Base-by-base conservation (phyloP, 2,329 filamentous ascomycete genomes). In the Chrysosporium queenslandicum region DNA sequence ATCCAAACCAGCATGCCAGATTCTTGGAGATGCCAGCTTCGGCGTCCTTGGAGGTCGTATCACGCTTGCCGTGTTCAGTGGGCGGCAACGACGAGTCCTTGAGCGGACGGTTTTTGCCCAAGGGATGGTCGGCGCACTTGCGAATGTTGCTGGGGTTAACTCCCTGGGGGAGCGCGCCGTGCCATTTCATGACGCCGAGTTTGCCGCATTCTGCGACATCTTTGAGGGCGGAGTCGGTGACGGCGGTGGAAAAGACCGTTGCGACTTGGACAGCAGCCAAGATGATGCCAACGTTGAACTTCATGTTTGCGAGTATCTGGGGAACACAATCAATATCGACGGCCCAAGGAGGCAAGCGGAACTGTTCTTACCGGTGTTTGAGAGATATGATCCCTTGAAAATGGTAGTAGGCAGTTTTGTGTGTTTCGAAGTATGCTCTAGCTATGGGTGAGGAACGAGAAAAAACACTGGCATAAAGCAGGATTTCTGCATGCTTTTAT, bases 211-310 rank as follows among this genome's bases (percentile, higher is more conserved):
- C 34, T 36, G 34, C 34, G n/a, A 36, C 34, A 16, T 36, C 34
- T 20, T 54, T 46, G 41, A 46, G 9, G 25, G 41, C 11, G 25
- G 37, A 8, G 46, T 53, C 25, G 51, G 52, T 20, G 21, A 20
- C 50, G 55, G 57, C 53, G 56, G 58, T 41, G 25, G 39, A 42
- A 8, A 42, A 42, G 18, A 42, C 18, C 8, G 18, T 23, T 2
- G 18, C 3, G 3, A 42, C 4, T 42, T 42, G 39, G 18, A 20
- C 39, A 25, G 14, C 39, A 20, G 21, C 16, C n/a, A 41, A 14
- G 21, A 42, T 2, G 39, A 42, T 42, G 18, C 18, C 39, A 23
- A 20, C 12, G 21, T 18, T 42, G 39, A 23, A 42, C 39, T 42
- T 42, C 39, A 42, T 42, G 9, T 42, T 42, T 12, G 8, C 12